Base-by-base conservation (phyloP, 2,329 filamentous ascomycete genomes). In the Macrophomina phaseolina region DNA sequence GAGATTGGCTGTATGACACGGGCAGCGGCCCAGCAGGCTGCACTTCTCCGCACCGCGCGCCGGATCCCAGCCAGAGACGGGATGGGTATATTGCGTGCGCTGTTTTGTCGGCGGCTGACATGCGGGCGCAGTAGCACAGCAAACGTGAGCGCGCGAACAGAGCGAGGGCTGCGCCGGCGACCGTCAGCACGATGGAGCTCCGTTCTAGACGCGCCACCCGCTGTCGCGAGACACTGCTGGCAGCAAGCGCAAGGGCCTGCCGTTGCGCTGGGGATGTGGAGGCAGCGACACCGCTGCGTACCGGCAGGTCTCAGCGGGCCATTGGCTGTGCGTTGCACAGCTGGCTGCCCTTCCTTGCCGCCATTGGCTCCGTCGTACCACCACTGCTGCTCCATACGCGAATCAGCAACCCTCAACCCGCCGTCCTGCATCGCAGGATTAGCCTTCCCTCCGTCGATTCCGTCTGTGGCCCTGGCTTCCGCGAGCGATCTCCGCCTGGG, bases 121-220 rank as follows among this genome's bases (percentile, higher is more conserved):
- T 42, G 61, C 46, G 61, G 61, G 61, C 46, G 61, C 61, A 64
- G 55, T 18, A 60, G 52, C 14, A 14, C 23, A 28, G 32, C 52
- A 34, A 23, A 28, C 32, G 34, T 34, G 42, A 36, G 42, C 58
- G 30, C 40, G 32, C 30, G 51, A 32, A 8, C 51, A 56, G 30
- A 56, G 53, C 23, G 23, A 23, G 23, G 30, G 51, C 34, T 23
- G 18, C 34, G 36, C 55, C 34, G 30, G 16, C 42, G 58, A 42
- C 58, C 45, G 58, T 62, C 58, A 62, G 58, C 58, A 62, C 58
- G 30, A 46, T 36, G 45, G 23, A 48, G 58, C 58, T 38, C 60
- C 32, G 60, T 45, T 63, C 60, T 63, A 63, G 60, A 49, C 60
- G 40, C 60, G 46, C 34, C 60, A 63, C 60, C 60, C 60, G 60